Base-by-base conservation (phyloP, 305 asterid species). In the Andrographis paniculata region DNA sequence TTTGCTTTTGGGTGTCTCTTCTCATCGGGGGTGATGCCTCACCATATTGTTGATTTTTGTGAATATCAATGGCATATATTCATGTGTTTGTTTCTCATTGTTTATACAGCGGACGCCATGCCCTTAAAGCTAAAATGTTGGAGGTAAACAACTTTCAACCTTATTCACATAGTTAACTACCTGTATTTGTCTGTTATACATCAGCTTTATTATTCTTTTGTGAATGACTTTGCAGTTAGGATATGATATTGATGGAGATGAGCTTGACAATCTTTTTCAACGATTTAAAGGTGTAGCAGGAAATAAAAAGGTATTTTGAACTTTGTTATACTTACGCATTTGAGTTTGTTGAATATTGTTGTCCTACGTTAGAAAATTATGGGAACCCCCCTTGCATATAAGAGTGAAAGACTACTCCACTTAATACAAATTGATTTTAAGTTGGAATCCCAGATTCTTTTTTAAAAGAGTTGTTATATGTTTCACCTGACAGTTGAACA, bases 211-310 rank as follows among this genome's bases (percentile, higher is more conserved):
- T 33, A 5, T 33, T 2, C 12, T 24, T 24, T 24, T 24, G 8
- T 24, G 30, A 24, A 4, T 24, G 4, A 52, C 42, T 65, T 60
- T 63, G 48, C 78, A 89, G 98, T 95, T 89, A 70, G 98, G 98
- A 49, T 85, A 70, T 33, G 96, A 80, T 66, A 70, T 89, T 61
- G 84, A 80, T 59, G 91, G 84, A 31, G 67, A 78, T 68, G 82
- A 76, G 69, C 88, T 89, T 58, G 94, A 85, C 48, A 92, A 78
- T 72, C 93, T 89, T 38, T 89, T 89, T 62, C 43, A 80, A 69
- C 96, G 94, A 45, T 89, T 80, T 73, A 89, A 89, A 76, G 69
- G 73, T 60, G 87, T 85, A 16, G 98, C 98, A n/a, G 95, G 84
- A 69, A 85, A 70, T 65, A 89, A 89, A 73, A 89, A 89, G 95